phyloP scores from a whole-genome alignment of 1,284 basidiomycete species.

The Tylopilus orsonianus region DNA sequence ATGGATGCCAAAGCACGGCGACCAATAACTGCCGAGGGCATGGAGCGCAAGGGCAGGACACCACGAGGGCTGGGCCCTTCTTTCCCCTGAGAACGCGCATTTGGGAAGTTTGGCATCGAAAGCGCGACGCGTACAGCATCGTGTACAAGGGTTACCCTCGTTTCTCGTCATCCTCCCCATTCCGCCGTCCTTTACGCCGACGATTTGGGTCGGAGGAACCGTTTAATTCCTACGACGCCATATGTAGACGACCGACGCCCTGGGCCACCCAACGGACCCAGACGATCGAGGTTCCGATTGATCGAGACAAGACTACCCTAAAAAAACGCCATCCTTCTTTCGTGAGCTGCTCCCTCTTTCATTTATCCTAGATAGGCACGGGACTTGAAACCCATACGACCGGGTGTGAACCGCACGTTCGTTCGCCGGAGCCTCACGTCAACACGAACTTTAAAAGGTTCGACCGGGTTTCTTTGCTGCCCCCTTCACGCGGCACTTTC shows the following conservation, averaged over 20 bases:
- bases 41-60: conserved; percentile 25
- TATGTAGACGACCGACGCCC: background rate
- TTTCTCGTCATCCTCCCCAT: conserved; percentile 17
- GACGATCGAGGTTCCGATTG: conserved; percentile 6
- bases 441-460: conserved; percentile 17
- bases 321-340: conserved; percentile 8
- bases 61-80: conserved; percentile 23
- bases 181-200: background rate
- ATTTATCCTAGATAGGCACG: conserved; percentile 25
- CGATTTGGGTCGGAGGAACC: conserved; percentile 1
- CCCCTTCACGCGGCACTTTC: conserved; percentile 6
- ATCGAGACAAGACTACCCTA: conserved; percentile 13
- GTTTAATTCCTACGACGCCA: conserved; percentile 10
- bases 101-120: conserved; percentile 33
- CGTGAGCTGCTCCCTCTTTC: conserved; percentile 17
- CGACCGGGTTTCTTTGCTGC: background rate
- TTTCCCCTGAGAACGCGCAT: conserved; percentile 18
- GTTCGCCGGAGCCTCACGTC: conserved; percentile 16
- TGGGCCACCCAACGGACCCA: conserved; percentile 4
- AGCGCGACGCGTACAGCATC: conserved; percentile 8
- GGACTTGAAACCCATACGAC: background rate
- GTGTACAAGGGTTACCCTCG: conserved; percentile 7
- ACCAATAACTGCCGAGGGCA: conserved; percentile 11
- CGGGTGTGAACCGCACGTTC: conserved; percentile 16
- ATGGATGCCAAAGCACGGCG: conserved; percentile 9